Evolutionary conservation across 2,329 filamentous ascomycete genomes (phyloP).

Genomic region (Rutstroemia sp.): DNA sequence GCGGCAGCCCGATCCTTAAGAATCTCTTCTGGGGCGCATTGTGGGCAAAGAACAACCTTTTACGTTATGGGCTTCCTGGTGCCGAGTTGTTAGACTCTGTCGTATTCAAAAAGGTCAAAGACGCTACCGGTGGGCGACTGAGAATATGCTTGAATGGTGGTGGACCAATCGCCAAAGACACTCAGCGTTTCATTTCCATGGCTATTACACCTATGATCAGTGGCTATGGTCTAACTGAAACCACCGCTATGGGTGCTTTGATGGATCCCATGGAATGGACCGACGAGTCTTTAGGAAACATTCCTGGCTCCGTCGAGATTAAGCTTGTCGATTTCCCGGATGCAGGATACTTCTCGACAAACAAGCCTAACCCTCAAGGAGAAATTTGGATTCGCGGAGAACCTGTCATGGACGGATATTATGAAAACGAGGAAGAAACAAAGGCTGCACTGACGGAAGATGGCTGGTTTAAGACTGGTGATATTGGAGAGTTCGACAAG

Average conservation of each 20-base stretch:
- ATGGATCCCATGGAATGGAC: conserved; percentile 83
- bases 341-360: conserved; percentile 68
- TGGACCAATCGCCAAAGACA: conserved; percentile 81
- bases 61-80: conserved; percentile 54
- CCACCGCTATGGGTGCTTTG: conserved; percentile 73
- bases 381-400: conserved; percentile 85
- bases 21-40: conserved; percentile 70
- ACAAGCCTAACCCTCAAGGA: conserved; percentile 71
- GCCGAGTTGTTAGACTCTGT: conserved; percentile 67
- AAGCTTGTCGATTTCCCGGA: conserved; percentile 90
- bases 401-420: conserved; percentile 71
- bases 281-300: conserved; percentile 66
- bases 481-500: conserved; percentile 71
- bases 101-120: conserved; percentile 87
- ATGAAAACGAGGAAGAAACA: conserved; percentile 65
- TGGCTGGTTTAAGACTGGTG: conserved; percentile 86
- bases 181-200: conserved; percentile 84
- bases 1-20: conserved; percentile 60
- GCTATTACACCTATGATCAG: conserved; percentile 90
- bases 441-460: conserved; percentile 64
- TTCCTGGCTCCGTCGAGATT: conserved; percentile 71
- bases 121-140: conserved; percentile 80
- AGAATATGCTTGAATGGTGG: conserved; percentile 92
- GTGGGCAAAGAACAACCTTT: conserved; percentile 51
- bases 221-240: conserved; percentile 94